Evolutionary conservation across 192 early-diverging fungal species (phyloP), one percentile per base, ranked within the genome.

Genomic region (Spizellomyces sp.): DNA sequence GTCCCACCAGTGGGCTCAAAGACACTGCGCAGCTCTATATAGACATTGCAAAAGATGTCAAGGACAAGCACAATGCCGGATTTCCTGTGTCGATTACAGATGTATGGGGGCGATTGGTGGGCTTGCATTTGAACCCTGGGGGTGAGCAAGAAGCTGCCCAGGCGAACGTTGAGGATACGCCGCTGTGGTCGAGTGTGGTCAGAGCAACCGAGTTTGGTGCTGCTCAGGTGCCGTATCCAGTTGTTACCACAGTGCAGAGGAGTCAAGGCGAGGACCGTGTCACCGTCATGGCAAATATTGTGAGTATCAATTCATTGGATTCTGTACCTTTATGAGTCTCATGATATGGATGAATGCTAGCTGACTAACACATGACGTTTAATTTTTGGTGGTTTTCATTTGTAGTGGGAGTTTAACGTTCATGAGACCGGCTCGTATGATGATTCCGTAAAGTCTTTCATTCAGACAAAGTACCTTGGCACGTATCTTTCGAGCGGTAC

Each of bases 341-440:
- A 19, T 56, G 48, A 42, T 4, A 41, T 10, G 17, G 0, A 5
- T 21, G 17, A 36, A 27, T 67, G 21, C 2, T 62, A n/a, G n/a
- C n/a, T n/a, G 10, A n/a, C 47, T 64, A 10, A 14, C 5, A 17
- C n/a, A n/a, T n/a, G n/a, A n/a, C n/a, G n/a, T 3, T 36, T 36
- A 36, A 36, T 36, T 36, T 36, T 36, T 36, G 27, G 27, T 36
- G 27, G 27, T 71, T 10, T 47, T 9, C 8, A 8, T 58, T 22
- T 48, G 9, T 46, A 73, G 69, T 77, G 75, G 75, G 70, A 72
- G 43, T 61, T 48, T 0, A 72, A 14, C 19, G n/a, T 58, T 15
- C 71, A 67, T 48, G 75, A 77, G 50, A 72, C 64, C 15, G 75
- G 75, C 8, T 67, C 64, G 19, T 48, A 8, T 46, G 52, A 54